These are phyloP conservation scores for Brassica carinata DNA, from an alignment of 345 rosid genomes.

Conservation along the genomic window DNA sequence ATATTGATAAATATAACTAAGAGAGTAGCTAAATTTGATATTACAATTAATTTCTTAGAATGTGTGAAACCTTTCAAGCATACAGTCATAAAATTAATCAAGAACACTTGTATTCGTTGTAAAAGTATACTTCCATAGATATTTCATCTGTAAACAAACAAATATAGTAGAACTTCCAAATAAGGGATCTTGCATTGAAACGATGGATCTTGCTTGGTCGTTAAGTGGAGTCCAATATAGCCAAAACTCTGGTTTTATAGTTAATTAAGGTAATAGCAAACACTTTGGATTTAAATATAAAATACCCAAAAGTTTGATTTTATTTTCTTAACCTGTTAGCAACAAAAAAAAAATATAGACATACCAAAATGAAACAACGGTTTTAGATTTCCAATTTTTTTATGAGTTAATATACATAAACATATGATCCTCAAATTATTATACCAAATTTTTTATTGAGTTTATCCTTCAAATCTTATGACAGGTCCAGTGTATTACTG, in stretches of 20 bases:
- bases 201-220: background rate
- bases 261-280: too few species aligned
- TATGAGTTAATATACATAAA: too few species aligned
- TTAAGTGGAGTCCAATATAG: slow-evolving; percentile 1
- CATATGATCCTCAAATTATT: too few species aligned
- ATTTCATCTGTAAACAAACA: background rate
- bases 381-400: too few species aligned
- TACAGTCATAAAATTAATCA: background rate
- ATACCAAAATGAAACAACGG: too few species aligned
- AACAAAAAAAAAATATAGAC: too few species aligned
- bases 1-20: background rate
- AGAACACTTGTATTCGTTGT: background rate
- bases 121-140: background rate
- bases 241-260: background rate
- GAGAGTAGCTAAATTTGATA: background rate
- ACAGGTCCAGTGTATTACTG: too few species aligned
- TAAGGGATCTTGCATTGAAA: background rate
- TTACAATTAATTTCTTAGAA: background rate
- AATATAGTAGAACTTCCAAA: background rate
- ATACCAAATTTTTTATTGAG: too few species aligned
- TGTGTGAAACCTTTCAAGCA: background rate
- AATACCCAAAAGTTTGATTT: too few species aligned
- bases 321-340: too few species aligned
- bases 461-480: too few species aligned
- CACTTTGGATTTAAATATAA: too few species aligned